These are phyloP conservation scores for Hypoxylon sp. DNA, from an alignment of 2,329 filamentous ascomycete genomes.

Conservation along the genomic window DNA sequence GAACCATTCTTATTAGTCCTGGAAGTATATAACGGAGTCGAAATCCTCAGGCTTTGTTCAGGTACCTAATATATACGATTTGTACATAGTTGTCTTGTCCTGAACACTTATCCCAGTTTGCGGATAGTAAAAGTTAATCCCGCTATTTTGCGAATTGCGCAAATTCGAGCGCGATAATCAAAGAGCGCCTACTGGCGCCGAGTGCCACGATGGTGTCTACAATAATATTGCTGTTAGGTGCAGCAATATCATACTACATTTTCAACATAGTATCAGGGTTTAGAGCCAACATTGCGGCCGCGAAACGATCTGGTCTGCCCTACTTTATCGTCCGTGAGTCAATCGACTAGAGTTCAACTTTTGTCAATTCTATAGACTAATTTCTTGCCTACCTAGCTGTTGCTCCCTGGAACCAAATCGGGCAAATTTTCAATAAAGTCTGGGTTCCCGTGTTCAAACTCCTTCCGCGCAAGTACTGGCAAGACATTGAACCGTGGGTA, in stretches of 20 bases:
- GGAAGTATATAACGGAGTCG: not conserved
- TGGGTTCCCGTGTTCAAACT: conserved; percentile 68
- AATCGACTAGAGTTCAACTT: not conserved
- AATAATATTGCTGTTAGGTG: conserved; percentile 53
- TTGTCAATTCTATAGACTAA: conserved; percentile 27
- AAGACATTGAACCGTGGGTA: conserved; percentile 71
- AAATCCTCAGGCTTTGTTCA: not conserved
- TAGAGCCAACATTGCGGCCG: conserved; percentile 61
- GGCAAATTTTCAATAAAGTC: conserved; percentile 67
- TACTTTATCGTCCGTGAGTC: conserved; percentile 68
- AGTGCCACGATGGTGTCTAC: conserved; percentile 54
- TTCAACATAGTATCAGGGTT: conserved; percentile 55
- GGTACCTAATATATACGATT: conserved; percentile 14
- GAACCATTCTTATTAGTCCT: not conserved
- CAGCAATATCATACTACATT: conserved; percentile 53
- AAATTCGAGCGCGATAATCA: not conserved
- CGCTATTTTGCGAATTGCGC: conserved; percentile 3
- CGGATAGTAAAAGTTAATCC: conserved; percentile 4
- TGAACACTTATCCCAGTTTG: not conserved
- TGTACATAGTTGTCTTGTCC: not conserved
- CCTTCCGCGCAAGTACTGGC: conserved; percentile 68
- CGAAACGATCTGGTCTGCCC: conserved; percentile 64
- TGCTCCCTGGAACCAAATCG: conserved; percentile 64
- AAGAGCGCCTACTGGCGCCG: conserved; percentile 1
- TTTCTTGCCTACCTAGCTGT: conserved; percentile 58